These are phyloP conservation scores for Fusarium chuoi DNA, from an alignment of 2,329 filamentous ascomycete genomes.

Conservation along the genomic window DNA sequence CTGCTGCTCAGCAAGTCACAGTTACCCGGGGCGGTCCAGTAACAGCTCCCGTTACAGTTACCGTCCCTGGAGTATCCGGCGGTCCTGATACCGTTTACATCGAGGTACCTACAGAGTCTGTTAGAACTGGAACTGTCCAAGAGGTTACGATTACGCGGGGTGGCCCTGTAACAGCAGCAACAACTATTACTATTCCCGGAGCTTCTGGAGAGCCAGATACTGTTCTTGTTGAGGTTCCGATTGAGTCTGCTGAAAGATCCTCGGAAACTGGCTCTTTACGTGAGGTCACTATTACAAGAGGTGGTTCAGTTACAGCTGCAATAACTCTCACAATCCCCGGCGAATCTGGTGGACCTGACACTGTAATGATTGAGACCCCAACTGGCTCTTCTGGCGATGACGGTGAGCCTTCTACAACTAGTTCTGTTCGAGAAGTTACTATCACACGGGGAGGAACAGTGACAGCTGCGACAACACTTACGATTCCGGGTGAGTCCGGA, in stretches of 20 bases:
- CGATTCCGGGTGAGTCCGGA: not conserved
- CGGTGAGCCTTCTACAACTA: not conserved
- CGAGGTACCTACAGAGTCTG: not conserved
- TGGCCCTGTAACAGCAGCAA: not conserved
- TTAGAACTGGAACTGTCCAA: not conserved
- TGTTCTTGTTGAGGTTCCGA: slow-evolving; percentile 2
- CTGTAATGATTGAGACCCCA: slow-evolving; percentile 9
- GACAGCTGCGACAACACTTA: not conserved
- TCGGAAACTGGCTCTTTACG: not conserved
- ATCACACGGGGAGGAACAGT: not conserved
- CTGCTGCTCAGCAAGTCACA: not conserved
- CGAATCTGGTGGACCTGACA: not conserved
- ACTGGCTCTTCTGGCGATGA: not conserved
- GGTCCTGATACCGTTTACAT: not conserved
- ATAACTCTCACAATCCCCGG: not conserved
- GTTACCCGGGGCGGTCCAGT: not conserved
- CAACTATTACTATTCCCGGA: not conserved
- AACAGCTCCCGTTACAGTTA: not conserved
- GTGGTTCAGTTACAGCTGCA: not conserved
- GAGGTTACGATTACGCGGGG: not conserved
- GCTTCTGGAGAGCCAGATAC: not conserved
- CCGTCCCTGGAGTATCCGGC: not conserved
- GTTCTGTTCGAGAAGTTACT: not conserved
- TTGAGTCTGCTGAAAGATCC: not conserved
- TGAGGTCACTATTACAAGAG: not conserved